These are phyloP conservation scores for Wickerhamomyces sp. DNA, from an alignment of 1,139 yeast genomes.

Conservation along the genomic window DNA sequence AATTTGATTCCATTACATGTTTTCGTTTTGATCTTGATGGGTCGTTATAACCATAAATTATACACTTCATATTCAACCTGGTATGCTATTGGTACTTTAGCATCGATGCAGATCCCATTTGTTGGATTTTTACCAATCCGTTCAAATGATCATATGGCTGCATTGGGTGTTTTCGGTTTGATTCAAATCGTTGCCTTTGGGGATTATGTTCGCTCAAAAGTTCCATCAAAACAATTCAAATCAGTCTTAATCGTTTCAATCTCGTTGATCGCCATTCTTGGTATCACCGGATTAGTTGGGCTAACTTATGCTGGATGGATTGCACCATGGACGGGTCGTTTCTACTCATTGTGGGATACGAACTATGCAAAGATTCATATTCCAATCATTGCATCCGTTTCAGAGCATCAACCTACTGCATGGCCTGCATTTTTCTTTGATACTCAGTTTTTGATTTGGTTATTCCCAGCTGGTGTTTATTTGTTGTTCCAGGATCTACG, in stretches of 20 bases:
- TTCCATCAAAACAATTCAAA: constrained; percentile 72
- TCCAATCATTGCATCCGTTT: constrained; percentile 97
- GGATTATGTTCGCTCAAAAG: constrained; percentile 69
- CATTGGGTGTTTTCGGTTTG: constrained; percentile 94
- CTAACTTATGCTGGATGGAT: constrained; percentile 89
- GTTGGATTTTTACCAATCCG: constrained; percentile 96
- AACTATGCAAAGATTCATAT: constrained; percentile 96
- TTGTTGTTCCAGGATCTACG: constrained; percentile 83
- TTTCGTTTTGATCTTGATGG: constrained; percentile 87
- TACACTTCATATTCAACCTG: constrained; percentile 94
- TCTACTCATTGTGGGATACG: constrained; percentile 98
- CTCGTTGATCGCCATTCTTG: constrained; percentile 49
- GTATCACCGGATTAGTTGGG: constrained; percentile 66
- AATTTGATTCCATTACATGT: constrained; percentile 96
- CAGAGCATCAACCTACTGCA: constrained; percentile 99
- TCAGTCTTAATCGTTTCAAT: constrained; percentile 63
- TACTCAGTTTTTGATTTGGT: constrained; percentile 88
- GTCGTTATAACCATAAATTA: constrained; percentile 77
- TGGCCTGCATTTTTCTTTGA: constrained; percentile 99
- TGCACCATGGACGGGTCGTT: constrained; percentile 99
- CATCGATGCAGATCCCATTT: constrained; percentile 98
- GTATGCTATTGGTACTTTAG: constrained; percentile 94
- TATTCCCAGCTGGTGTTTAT: constrained; percentile 97
- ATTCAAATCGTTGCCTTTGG: constrained; percentile 88
- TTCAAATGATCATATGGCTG: constrained; percentile 98